Evolutionary conservation across 208 protist species (phyloP).

Genomic region (Naegleria lovaniensis): DNA sequence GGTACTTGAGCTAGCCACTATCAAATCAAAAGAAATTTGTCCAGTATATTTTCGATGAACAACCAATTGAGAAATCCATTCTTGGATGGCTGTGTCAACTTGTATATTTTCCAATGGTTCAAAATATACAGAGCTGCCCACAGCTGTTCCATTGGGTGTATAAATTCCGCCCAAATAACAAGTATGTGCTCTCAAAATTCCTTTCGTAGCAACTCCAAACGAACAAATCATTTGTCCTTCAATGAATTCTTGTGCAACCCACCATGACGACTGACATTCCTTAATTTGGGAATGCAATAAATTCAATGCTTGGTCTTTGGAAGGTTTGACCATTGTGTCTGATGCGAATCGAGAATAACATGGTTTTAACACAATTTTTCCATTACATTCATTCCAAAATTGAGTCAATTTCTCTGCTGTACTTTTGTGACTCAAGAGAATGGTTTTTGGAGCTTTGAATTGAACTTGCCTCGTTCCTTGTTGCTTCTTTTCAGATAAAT

Average conservation of each 20-base stretch:
- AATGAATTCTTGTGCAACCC: slow-evolving; percentile 19
- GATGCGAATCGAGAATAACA: slow-evolving; percentile 1
- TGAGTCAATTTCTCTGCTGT: not conserved
- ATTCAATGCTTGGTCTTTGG: too few relatives aligned
- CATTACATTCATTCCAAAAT: not conserved
- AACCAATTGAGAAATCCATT: not conserved
- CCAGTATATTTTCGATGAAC: not conserved
- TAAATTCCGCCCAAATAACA: not conserved
- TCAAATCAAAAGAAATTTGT: slow-evolving; percentile 25
- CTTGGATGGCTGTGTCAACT: not conserved
- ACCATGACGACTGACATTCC: not conserved
- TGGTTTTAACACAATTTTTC: slow-evolving; percentile 8
- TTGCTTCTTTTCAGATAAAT: not conserved
- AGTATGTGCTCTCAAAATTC: not conserved
- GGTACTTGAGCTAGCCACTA: not conserved
- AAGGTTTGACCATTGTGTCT: not conserved
- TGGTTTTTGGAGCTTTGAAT: not conserved
- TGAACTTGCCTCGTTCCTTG: not conserved
- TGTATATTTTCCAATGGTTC: not conserved
- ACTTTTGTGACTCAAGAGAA: not conserved
- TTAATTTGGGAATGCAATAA: not conserved
- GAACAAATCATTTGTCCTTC: not conserved
- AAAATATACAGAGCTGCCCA: not conserved
- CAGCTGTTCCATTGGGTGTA: not conserved
- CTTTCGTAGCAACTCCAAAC: not conserved